Percentiles rank a stretch among this genome's conserved stretches.
Conservation (phyloP, 257 asterid species). For the Rhazya stricta region DNA sequence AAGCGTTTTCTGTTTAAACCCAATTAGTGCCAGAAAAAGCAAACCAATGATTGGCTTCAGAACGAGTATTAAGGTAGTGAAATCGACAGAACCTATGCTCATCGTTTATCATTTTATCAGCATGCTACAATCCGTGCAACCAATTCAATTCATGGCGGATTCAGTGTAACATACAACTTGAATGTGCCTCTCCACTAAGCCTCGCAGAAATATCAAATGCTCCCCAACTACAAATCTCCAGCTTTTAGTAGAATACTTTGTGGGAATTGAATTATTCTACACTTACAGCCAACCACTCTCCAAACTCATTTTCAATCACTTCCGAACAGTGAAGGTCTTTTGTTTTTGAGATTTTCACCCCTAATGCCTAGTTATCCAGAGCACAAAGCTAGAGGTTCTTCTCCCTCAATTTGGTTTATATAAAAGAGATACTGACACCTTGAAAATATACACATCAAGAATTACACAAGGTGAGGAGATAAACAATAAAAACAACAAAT, state of each 20-base stretch:
- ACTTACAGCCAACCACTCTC: neutral
- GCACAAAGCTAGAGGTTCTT: neutral
- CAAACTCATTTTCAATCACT: neutral
- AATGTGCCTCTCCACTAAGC: neutral
- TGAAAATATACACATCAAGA: neutral
- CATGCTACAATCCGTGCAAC: neutral
- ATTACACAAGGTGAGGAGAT: neutral
- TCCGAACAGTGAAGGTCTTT: neutral
- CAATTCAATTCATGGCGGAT: neutral
- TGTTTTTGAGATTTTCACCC: neutral
- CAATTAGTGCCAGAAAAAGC: neutral
- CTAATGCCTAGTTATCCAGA: neutral
- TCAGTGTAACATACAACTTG: neutral
- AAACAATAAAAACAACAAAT: neutral
- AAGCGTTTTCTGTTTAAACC: neutral
- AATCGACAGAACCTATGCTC: neutral
- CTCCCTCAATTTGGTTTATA: neutral
- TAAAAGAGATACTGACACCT: neutral
- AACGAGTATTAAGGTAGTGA: neutral
- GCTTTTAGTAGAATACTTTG: neutral
- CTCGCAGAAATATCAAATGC: neutral
- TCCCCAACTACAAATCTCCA: neutral
- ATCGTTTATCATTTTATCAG: neutral
- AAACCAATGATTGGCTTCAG: neutral
- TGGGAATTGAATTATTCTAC: neutral